These are phyloP conservation scores for Eucalyptus leucophloia DNA, from an alignment of 345 rosid genomes.

Conservation along the genomic window DNA sequence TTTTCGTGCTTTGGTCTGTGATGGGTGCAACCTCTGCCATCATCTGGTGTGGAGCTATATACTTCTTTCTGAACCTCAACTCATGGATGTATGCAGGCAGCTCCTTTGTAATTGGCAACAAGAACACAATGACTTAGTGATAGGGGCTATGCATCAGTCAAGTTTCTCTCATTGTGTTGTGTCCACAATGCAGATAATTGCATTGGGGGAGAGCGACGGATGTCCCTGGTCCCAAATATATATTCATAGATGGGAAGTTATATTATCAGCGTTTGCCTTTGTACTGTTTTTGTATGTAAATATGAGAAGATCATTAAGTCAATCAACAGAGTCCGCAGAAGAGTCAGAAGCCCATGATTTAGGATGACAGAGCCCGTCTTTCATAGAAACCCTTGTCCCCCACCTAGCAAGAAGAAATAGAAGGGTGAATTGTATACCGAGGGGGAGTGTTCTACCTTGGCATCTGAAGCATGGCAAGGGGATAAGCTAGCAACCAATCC, in stretches of 20 bases:
- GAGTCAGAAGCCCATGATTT: neutral
- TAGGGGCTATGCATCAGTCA: neutral
- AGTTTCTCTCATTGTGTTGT: neutral
- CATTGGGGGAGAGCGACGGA: neutral
- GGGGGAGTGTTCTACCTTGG: neutral
- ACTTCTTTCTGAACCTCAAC: neutral
- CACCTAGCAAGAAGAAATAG: neutral
- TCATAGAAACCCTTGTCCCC: neutral
- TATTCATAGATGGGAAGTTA: neutral
- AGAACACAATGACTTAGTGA: neutral
- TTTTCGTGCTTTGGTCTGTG: neutral
- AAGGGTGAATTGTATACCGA: neutral
- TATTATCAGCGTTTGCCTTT: neutral
- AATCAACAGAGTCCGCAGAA: neutral
- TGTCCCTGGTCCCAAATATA: neutral
- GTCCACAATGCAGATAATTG: neutral
- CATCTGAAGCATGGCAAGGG: neutral
- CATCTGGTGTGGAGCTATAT: neutral
- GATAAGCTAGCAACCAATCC: neutral
- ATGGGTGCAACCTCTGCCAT: neutral
- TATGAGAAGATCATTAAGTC: neutral
- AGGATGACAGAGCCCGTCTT: neutral
- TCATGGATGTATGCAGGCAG: neutral
- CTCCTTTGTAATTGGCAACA: neutral
- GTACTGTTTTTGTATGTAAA: neutral